A percentile compares a stretch with the other conserved stretches of the same genome.
These are phyloP conservation scores for Straminergon stramineum DNA, from an alignment of 225 moss, liverwort and hornwort species.

Conservation along the genomic window DNA sequence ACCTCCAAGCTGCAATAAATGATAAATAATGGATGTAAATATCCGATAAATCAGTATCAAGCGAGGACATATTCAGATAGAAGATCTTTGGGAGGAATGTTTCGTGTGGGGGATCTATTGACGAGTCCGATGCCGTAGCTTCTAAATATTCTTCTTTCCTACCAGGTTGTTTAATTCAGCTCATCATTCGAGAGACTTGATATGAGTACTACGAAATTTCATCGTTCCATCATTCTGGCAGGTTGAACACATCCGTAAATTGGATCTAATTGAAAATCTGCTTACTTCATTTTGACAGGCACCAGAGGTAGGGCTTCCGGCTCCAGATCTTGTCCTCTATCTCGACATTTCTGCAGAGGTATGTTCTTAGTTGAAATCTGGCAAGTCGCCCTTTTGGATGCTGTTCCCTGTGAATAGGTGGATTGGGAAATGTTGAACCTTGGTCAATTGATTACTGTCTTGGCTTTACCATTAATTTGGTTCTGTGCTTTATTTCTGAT, in stretches of 20 bases:
- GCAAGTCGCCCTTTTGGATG: background rate
- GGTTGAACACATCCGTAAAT: background rate
- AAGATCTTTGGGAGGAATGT: background rate
- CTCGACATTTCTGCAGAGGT: constrained; percentile 88
- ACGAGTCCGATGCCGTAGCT: background rate
- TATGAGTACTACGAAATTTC: background rate
- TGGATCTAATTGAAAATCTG: background rate
- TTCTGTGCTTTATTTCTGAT: background rate
- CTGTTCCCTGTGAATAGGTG: background rate
- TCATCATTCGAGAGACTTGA: background rate
- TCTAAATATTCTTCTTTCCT: background rate
- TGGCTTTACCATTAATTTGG: background rate
- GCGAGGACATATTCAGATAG: background rate
- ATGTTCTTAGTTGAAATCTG: background rate
- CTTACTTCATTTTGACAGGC: constrained; percentile 25
- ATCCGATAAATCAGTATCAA: background rate
- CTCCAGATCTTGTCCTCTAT: constrained; percentile 89
- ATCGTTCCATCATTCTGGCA: background rate
- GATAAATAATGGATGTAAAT: background rate
- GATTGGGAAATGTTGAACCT: background rate
- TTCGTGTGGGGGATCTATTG: background rate
- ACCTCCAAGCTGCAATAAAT: background rate
- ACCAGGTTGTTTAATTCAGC: background rate
- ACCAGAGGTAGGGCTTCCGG: constrained; percentile 80
- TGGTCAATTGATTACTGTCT: background rate